Evolutionary conservation across 1,284 basidiomycete species (phyloP).

Genomic region (Nidula niveotomentosa): DNA sequence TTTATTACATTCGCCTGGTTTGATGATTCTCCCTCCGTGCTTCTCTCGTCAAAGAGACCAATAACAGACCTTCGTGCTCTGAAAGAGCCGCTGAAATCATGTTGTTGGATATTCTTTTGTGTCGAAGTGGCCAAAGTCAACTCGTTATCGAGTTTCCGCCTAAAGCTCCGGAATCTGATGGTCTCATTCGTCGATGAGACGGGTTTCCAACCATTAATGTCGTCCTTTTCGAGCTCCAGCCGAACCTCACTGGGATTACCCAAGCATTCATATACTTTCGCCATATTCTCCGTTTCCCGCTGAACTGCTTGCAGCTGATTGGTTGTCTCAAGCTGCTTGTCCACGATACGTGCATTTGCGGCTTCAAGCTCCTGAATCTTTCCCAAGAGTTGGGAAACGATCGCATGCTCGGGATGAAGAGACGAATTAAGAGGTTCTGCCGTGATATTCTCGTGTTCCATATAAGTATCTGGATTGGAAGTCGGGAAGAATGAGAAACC

Average conservation of each 20-base stretch:
- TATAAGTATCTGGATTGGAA: background rate
- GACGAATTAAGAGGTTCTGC: slow-evolving; percentile 1
- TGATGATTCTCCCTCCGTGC: background rate
- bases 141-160: slow-evolving; percentile 29
- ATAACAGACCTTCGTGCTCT: slow-evolving; percentile 59
- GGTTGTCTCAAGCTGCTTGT: slow-evolving; percentile 64
- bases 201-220: too few relatives aligned
- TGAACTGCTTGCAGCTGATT: slow-evolving; percentile 65
- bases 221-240: slow-evolving; percentile 35
- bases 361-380: slow-evolving; percentile 82
- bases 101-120: slow-evolving; percentile 12
- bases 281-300: slow-evolving; percentile 68
- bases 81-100: slow-evolving; percentile 9
- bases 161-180: slow-evolving; percentile 38
- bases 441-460: too few relatives aligned
- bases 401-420: slow-evolving; percentile 43
- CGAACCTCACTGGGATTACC: slow-evolving; percentile 53
- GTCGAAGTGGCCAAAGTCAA: slow-evolving; percentile 10
- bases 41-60: slow-evolving; percentile 52
- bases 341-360: slow-evolving; percentile 68
- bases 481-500: slow-evolving; percentile 20
- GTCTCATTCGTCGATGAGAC: slow-evolving; percentile 24
- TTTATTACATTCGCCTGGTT: too few relatives aligned
- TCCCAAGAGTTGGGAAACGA: slow-evolving; percentile 70
- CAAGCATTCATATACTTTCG: slow-evolving; percentile 70